phyloP scores from a whole-genome alignment of 306 rosid genomes.

The Ammopiptanthus mongolicus region DNA sequence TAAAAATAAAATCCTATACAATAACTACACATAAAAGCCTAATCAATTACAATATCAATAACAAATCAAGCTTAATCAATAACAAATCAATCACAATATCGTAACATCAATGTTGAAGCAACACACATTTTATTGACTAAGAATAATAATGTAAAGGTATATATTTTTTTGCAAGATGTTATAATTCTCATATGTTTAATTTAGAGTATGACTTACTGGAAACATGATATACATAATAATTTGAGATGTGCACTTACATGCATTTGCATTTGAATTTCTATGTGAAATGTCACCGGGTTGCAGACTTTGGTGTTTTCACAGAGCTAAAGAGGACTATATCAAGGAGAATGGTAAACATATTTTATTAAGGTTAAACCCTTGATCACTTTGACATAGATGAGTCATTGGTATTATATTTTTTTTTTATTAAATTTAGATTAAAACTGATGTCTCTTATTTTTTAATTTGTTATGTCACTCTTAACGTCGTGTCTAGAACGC shows the following conservation, averaged over 20 bases:
- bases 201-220: slow-evolving; percentile 10
- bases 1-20: no score
- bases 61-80: no score
- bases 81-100: no score
- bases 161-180: slow-evolving; percentile 10
- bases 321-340: slow-evolving; percentile 95
- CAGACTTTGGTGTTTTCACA: slow-evolving; percentile 98
- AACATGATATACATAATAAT: slow-evolving; percentile 9
- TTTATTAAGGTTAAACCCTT: no score
- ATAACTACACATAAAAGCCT: no score
- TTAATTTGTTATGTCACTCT: no score
- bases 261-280: slow-evolving; percentile 17
- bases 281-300: slow-evolving; percentile 60
- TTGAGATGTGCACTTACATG: slow-evolving; percentile 25
- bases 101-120: slow-evolving; percentile 72
- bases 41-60: no score
- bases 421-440: no score
- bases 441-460: no score
- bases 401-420: not conserved
- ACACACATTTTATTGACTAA: slow-evolving; percentile 87
- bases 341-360: slow-evolving; percentile 80
- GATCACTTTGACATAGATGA: not conserved
- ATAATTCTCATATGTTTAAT: slow-evolving; percentile 3
- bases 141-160: slow-evolving; percentile 95
- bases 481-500: no score